Evolutionary conservation across 805 yeast species (phyloP), one percentile per base, ranked within the genome.

Genomic region (Maudiozyma turicensis): DNA sequence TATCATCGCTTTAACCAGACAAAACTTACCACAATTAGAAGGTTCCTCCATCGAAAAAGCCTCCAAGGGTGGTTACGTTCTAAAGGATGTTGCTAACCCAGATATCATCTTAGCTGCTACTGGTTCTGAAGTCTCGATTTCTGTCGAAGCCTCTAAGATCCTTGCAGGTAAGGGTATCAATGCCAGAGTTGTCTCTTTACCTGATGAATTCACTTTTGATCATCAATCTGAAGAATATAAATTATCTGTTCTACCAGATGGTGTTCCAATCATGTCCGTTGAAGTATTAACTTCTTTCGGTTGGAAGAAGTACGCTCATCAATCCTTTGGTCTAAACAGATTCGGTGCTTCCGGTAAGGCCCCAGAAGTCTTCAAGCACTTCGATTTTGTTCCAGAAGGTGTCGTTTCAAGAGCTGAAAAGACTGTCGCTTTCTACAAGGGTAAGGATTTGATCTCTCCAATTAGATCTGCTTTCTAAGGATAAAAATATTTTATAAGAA

Each of bases 321-420:
- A 86, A 76, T 95, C 89, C 71, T 87, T 91, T 64, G 96, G 97
- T 73, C 77, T 93, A 66, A 81, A 88, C 80, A 81, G 87, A 75
- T 93, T 93, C 68, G 99, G 99, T 79, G 93, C 90, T 54, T 89
- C 97, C 52, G 99, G 95, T 69, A 85, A 86, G 69, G 93, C 84
- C 66, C 71, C 72, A 51, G 87, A 85, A 55, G 78, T 91, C 54
- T 93, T 82, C 83, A 80, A 86, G 72, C 73, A 65, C 75, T 86
- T 91, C 61, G 96, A 79, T 58, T 93, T 93, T 77, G 89, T 95
- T 49, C 84, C 91, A 54, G 96, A 87, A 69, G 96, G 95, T 58
- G 76, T 93, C 69, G 91, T 95, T 62, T 74, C 79, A 63, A 87
- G 90, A 72, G 97, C 89, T 57, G 71, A 74, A 58, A 81, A 83